A percentile compares a stretch with the other conserved stretches of the same genome.
Conservation (phyloP, 2,329 filamentous ascomycete species). For the Fusarium sp. region DNA sequence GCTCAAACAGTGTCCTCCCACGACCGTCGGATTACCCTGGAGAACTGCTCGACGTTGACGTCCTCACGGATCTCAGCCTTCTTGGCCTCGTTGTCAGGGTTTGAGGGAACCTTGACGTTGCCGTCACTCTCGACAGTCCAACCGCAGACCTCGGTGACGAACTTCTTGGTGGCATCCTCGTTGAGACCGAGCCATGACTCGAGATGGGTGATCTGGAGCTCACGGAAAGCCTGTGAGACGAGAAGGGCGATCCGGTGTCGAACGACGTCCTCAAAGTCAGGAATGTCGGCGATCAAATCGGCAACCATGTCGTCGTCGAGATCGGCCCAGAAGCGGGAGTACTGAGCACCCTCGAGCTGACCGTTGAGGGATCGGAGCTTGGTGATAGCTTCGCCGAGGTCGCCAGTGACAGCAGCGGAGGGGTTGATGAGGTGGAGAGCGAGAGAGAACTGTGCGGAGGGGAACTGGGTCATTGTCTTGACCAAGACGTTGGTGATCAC, state of each 20-base stretch:
- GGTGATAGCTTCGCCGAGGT: conserved; percentile 88
- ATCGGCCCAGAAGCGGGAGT: conserved; percentile 91
- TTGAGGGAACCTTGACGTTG: conserved; percentile 81
- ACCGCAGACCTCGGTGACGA: conserved; percentile 84
- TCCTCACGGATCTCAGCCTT: conserved; percentile 95
- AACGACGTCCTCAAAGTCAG: conserved; percentile 94
- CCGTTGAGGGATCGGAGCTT: conserved; percentile 87
- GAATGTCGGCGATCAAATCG: conserved; percentile 92
- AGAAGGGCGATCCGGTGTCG: conserved; percentile 89
- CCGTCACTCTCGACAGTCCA: conserved; percentile 80
- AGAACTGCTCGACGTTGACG: conserved; percentile 89
- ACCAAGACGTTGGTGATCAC: conserved; percentile 99
- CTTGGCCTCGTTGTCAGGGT: conserved; percentile 98
- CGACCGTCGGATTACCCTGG: conserved; percentile 80
- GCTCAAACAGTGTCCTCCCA: conserved; percentile 74
- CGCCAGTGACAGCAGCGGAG: conserved; percentile 71
- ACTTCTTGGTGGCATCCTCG: conserved; percentile 75
- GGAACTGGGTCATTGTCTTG: conserved; percentile 97
- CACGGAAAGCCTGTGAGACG: conserved; percentile 82
- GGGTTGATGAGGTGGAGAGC: conserved; percentile 93
- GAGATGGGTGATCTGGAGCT: conserved; percentile 73
- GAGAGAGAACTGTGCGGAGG: conserved; percentile 93
- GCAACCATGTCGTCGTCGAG: conserved; percentile 97
- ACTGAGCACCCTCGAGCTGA: conserved; percentile 90
- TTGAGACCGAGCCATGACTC: conserved; percentile 81